Base-by-base conservation (phyloP, 2,329 filamentous ascomycete genomes). In the Ceratocystis albifundus region DNA sequence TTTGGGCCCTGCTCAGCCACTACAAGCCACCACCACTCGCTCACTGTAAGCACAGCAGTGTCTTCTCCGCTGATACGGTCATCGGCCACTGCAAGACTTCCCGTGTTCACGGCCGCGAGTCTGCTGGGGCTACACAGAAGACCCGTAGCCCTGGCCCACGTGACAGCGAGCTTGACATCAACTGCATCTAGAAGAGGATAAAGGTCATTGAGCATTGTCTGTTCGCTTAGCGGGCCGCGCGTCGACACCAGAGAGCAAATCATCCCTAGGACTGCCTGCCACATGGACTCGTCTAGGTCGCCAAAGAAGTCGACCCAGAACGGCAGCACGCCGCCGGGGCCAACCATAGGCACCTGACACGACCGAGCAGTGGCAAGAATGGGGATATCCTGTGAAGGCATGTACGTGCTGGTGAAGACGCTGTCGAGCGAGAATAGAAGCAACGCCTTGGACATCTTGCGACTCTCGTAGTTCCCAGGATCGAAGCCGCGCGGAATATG, bases 291-390 rank as follows among this genome's bases (percentile, higher is more conserved):
- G 68, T 89, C 80, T 0, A 82, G 71, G 4, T 80, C 76, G 6
- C 83, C 85, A 68, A 87, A 83, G 68, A 91, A 84, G 72, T 88
- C 86, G 64, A 84, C 82, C 88, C 88, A 92, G 64, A 89, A 80
- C 0, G 88, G 88, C 3, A 89, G 76, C 53, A 83, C 80, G 10
- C 78, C 77, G 3, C 71, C 71, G 1, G 76, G 74, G 0, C 79
- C 77, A 15, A 72, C 68, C 0, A 71, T 72, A 0, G 81, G 81
- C 0, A 83, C 75, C 1, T 77, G 77, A 30, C 73, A 71, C 1
- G 69, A 65, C 5, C 70, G 70, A 6, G 77, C 74, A 17, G 73
- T 72, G 2, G 75, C 69, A 1, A 81, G 71, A 2, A 80, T 72
- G 4, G 76, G 73, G 53, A 82, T 77, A 1, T 80, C 75, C 28